A percentile compares a stretch with the other conserved stretches of the same genome.
These are phyloP conservation scores for Phlegmacium glaucopus DNA, from an alignment of 768 basidiomycete species.

Conservation along the genomic window DNA sequence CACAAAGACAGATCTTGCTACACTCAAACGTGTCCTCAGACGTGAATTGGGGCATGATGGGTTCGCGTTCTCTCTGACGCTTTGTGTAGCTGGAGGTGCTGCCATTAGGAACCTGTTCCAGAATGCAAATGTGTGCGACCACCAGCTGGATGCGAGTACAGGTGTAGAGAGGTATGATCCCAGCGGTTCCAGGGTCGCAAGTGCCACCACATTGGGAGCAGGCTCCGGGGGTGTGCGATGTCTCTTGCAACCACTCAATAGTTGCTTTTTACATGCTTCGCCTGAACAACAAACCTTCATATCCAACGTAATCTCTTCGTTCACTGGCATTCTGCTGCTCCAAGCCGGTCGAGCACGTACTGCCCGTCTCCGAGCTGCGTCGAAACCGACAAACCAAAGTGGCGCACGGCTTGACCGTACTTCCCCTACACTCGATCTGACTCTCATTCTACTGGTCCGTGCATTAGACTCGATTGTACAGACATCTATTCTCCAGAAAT, in stretches of 20 bases:
- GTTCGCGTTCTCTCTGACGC: slow-evolving; percentile 67
- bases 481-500: slow-evolving; percentile 36
- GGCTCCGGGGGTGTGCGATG: background rate
- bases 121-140: background rate
- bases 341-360: slow-evolving; percentile 44
- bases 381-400: background rate
- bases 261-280: slow-evolving; percentile 25
- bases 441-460: slow-evolving; percentile 63
- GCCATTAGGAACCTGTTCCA: slow-evolving; percentile 31
- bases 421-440: slow-evolving; percentile 67
- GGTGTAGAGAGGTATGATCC: background rate
- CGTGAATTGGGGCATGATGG: slow-evolving; percentile 60
- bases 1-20: slow-evolving; percentile 17
- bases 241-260: slow-evolving; percentile 9
- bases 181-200: background rate
- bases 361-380: slow-evolving; percentile 11
- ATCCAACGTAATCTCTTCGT: slow-evolving; percentile 53
- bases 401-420: slow-evolving; percentile 12
- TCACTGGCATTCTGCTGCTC: slow-evolving; percentile 53
- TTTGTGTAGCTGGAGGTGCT: slow-evolving; percentile 63
- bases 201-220: too few relatives aligned
- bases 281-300: slow-evolving; percentile 53
- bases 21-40: slow-evolving; percentile 38
- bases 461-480: slow-evolving; percentile 66
- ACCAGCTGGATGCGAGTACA: background rate